These are phyloP conservation scores for Pseudocercospora fijiensis DNA, from an alignment of 2,329 filamentous ascomycete genomes.

Conservation along the genomic window DNA sequence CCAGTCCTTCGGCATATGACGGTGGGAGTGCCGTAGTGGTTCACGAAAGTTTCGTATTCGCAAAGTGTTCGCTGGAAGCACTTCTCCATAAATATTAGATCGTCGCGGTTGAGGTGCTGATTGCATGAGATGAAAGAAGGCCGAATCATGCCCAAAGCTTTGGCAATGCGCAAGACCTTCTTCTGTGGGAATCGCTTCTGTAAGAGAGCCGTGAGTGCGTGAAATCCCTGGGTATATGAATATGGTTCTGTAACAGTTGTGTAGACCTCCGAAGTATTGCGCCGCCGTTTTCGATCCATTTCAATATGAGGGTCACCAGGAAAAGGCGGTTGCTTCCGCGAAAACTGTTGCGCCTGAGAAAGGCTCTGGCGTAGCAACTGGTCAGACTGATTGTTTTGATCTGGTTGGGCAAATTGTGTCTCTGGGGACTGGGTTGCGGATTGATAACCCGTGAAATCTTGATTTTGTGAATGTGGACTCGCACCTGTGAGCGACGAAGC, in stretches of 20 bases:
- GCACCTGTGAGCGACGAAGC: slow-evolving; percentile 58
- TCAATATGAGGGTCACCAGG: slow-evolving; percentile 34
- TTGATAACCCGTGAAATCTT: slow-evolving; percentile 45
- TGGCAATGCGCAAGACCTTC: slow-evolving; percentile 79
- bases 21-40: slow-evolving; percentile 82
- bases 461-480: slow-evolving; percentile 57
- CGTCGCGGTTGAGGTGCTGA: slow-evolving; percentile 80
- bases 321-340: slow-evolving; percentile 33
- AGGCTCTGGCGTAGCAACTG: slow-evolving; percentile 35
- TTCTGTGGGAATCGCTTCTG: slow-evolving; percentile 73
- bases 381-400: slow-evolving; percentile 35
- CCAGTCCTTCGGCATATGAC: slow-evolving; percentile 89
- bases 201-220: slow-evolving; percentile 78
- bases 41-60: slow-evolving; percentile 90
- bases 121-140: slow-evolving; percentile 92
- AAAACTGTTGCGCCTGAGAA: slow-evolving; percentile 33
- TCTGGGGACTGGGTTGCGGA: slow-evolving; percentile 34
- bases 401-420: slow-evolving; percentile 33
- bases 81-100: slow-evolving; percentile 96
- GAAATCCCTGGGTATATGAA: slow-evolving; percentile 85
- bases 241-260: slow-evolving; percentile 88
- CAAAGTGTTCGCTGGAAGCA: slow-evolving; percentile 90
- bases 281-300: slow-evolving; percentile 50
- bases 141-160: slow-evolving; percentile 82
- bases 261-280: slow-evolving; percentile 83